Conservation (phyloP, 2,329 filamentous ascomycete genomes). For the Thelonectria blattea region DNA sequence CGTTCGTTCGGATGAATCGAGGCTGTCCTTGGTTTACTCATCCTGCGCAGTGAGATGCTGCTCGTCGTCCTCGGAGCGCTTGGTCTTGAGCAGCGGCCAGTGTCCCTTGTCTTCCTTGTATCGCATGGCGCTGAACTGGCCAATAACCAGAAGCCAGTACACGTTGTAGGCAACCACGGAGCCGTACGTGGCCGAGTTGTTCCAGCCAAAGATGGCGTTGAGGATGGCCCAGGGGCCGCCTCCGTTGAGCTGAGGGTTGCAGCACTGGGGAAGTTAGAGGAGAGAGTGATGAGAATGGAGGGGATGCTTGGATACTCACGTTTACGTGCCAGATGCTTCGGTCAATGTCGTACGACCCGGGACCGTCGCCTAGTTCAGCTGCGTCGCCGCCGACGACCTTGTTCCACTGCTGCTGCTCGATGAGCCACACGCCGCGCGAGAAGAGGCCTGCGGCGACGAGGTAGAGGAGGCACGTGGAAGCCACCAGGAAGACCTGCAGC, state of each 20-base stretch:
- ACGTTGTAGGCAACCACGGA: slow-evolving; percentile 86
- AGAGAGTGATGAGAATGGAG: not conserved
- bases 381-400: slow-evolving; percentile 66
- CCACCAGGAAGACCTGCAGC: slow-evolving; percentile 77
- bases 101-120: slow-evolving; percentile 67
- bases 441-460: slow-evolving; percentile 84
- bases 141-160: slow-evolving; percentile 82
- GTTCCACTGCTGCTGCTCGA: slow-evolving; percentile 75
- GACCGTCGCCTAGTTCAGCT: slow-evolving; percentile 59
- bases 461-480: slow-evolving; percentile 83
- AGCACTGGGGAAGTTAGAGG: slow-evolving; percentile 64
- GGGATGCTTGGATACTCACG: slow-evolving; percentile 60
- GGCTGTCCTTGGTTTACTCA: not conserved
- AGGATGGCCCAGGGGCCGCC: slow-evolving; percentile 86
- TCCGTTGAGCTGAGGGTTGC: slow-evolving; percentile 73
- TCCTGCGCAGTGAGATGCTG: slow-evolving; percentile 16
- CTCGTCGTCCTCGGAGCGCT: slow-evolving; percentile 29
- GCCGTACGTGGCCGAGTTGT: slow-evolving; percentile 86
- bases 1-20: too few relatives aligned
- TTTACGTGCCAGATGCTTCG: slow-evolving; percentile 85
- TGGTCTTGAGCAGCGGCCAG: slow-evolving; percentile 52
- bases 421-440: slow-evolving; percentile 76
- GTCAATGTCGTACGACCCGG: slow-evolving; percentile 80
- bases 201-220: slow-evolving; percentile 86
- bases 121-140: slow-evolving; percentile 69